phyloP scores from a whole-genome alignment of 1,139 yeast species.

The Nakaseomyces kungkrabaensis region DNA sequence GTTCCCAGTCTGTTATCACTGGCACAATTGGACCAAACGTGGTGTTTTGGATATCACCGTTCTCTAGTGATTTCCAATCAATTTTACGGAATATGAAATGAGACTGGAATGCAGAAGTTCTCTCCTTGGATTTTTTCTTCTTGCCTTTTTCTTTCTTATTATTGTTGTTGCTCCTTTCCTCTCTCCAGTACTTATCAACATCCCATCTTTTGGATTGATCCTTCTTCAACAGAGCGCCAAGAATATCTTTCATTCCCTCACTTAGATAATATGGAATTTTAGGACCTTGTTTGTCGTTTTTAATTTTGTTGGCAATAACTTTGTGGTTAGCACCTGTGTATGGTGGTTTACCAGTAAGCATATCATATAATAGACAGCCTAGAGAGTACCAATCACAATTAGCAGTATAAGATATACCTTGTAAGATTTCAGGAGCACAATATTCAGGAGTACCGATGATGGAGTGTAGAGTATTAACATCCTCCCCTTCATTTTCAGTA shows the following conservation, averaged over 20 bases:
- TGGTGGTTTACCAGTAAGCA: slow-evolving; percentile 89
- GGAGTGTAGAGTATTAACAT: slow-evolving; percentile 42
- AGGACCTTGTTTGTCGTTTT: slow-evolving; percentile 51
- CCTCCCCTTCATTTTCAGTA: slow-evolving; percentile 20
- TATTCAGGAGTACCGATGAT: slow-evolving; percentile 92
- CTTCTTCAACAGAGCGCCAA: slow-evolving; percentile 62
- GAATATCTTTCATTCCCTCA: slow-evolving; percentile 73
- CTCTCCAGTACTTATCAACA: slow-evolving; percentile 39
- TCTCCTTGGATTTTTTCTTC: slow-evolving; percentile 22
- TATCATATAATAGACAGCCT: slow-evolving; percentile 81
- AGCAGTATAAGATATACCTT: slow-evolving; percentile 76
- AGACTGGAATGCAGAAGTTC: slow-evolving; percentile 24
- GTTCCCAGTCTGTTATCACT: slow-evolving; percentile 67
- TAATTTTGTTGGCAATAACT: slow-evolving; percentile 69
- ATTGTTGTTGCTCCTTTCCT: slow-evolving; percentile 19
- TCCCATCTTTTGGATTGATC: slow-evolving; percentile 69
- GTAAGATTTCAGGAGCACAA: slow-evolving; percentile 91
- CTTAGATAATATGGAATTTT: slow-evolving; percentile 76
- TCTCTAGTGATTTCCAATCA: slow-evolving; percentile 58
- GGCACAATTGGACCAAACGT: slow-evolving; percentile 78
- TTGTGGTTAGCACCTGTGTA: slow-evolving; percentile 85
- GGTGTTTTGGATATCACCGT: slow-evolving; percentile 34
- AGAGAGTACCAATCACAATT: slow-evolving; percentile 97
- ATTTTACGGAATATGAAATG: slow-evolving; percentile 75
- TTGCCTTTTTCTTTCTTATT: slow-evolving; percentile 42